Evolutionary conservation across 257 asterid species (phyloP), one percentile per base, ranked within the genome.

Genomic region (Osmanthus fragrans): DNA sequence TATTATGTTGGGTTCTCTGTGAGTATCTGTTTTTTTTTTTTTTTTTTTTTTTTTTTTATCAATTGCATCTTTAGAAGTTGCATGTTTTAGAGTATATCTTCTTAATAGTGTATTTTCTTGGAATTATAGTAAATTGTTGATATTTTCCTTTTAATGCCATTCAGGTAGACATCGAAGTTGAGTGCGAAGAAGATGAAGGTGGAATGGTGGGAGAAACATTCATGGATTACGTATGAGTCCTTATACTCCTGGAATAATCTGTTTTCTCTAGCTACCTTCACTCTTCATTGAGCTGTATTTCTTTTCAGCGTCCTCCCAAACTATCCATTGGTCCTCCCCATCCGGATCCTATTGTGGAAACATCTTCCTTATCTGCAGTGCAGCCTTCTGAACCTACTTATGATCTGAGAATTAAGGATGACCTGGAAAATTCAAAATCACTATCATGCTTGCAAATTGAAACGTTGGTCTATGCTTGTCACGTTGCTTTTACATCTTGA

Each of bases 381-480:
- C 98, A 92, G 80, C 99, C 99, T 79, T 97, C 98, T 70, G 97
- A 93, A 82, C 99, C 99, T 70, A 88, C 97, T 75, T 96, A 93
- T 77, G 80, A 82, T 84, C 99, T 92, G 78, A 81, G 60, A 74
- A 92, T 92, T 80, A 86, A 87, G 82, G 98, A 89, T 80, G 89
- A 92, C 49, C 79, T 93, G 79, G 97, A 96, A 85, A 74, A 19
- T 80, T 93, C 98, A 70, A 87, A 92, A 64, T 80, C 98, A 76
- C 76, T 96, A 68, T 96, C 99, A 37, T 96, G 98, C 89, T 86
- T 93, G 88, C 99, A 96, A 89, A 96, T 96, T 84, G 99, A 96
- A 85, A 92, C 99, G 27, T 85, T 96, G 84, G 97, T 96, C 82
- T 96, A 96, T 80, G 97, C 99, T 82, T 86, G 88, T 84, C 99